Evolutionary conservation across 306 rosid species (phyloP), one percentile per base, ranked within the genome.

Genomic region (Dryas alaskensis): DNA sequence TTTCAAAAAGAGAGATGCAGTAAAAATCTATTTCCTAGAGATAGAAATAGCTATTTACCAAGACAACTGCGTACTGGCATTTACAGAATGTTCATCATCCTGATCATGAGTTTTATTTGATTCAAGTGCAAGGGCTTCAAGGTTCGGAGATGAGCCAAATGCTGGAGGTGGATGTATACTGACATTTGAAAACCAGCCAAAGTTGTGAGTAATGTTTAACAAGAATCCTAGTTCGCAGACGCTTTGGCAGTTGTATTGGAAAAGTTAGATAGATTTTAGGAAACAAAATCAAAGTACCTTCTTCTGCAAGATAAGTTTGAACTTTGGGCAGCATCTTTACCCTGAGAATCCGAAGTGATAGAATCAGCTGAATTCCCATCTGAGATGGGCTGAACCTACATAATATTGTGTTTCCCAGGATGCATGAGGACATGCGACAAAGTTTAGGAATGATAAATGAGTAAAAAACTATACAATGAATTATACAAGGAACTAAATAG

Each of bases 81-180:
- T 89, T 50, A 92, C 83, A 76, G 93, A 87, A 39, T 81, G 79
- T 66, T 95, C 97, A 67, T 72, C 95, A 69, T 85, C 93, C 22
- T 78, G 69, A 76, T 71, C 92, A 73, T 84, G 81, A 68, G 80
- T 65, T 9, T 78, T 74, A 70, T 69, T 84, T 73, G 86, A 90
- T 73, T 87, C 96, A 77, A 90, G 98, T 72, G 92, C 93, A 61
- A 92, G 88, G 67, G 97, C 99, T 85, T 92, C 99, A 45, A 95
- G 98, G 86, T 92, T 95, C 74, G 97, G 97, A 73, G 97, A 95
- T 69, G 99, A 95, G 55, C 99, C 99, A 74, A 95, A 95, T 44
- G 99, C 96, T 87, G 99, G 99, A 62, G 98, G 98, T 70, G 99
- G 99, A 79, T 86, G 98, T 68, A 89, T 62, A 79, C 98, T 87